phyloP scores from a whole-genome alignment of 106 monocot species.

The Platanthera guangdongensis region DNA sequence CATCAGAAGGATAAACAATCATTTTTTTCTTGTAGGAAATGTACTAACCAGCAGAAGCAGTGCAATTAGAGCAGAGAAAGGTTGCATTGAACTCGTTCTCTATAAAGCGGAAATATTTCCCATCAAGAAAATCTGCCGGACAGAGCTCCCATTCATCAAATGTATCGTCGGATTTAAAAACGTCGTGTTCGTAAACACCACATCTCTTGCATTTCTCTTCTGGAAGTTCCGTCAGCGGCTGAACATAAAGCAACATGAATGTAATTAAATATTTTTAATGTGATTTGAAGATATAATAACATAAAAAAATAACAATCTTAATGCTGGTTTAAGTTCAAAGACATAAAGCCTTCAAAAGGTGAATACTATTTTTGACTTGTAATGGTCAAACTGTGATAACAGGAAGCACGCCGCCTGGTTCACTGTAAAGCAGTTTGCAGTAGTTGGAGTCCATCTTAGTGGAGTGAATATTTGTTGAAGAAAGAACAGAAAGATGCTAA shows the following conservation, averaged over 20 bases:
- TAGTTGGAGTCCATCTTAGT: too few relatives aligned
- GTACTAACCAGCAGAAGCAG: constrained; percentile 33
- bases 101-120: constrained; percentile 54
- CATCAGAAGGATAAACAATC: too few relatives aligned
- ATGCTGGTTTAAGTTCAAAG: constrained; percentile 2
- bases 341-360: not conserved
- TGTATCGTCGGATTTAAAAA: constrained; percentile 44
- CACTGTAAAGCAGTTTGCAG: too few relatives aligned
- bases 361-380: not conserved
- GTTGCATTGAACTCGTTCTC: constrained; percentile 82
- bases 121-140: constrained; percentile 61
- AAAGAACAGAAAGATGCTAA: too few relatives aligned
- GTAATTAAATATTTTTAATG: too few relatives aligned
- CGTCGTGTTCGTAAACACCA: constrained; percentile 71
- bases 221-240: constrained; percentile 87
- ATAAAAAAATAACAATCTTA: not conserved
- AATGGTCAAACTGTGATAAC: too few relatives aligned
- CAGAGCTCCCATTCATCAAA: constrained; percentile 98
- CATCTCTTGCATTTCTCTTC: constrained; percentile 85
- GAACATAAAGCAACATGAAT: constrained; percentile 8
- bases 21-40: not conserved
- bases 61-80: constrained; percentile 61
- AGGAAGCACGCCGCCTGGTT: too few relatives aligned
- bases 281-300: too few relatives aligned
- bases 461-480: too few relatives aligned